Evolutionary conservation across 805 yeast species (phyloP), one percentile per base, ranked within the genome.

Genomic region (Myxozyma melibiosi): DNA sequence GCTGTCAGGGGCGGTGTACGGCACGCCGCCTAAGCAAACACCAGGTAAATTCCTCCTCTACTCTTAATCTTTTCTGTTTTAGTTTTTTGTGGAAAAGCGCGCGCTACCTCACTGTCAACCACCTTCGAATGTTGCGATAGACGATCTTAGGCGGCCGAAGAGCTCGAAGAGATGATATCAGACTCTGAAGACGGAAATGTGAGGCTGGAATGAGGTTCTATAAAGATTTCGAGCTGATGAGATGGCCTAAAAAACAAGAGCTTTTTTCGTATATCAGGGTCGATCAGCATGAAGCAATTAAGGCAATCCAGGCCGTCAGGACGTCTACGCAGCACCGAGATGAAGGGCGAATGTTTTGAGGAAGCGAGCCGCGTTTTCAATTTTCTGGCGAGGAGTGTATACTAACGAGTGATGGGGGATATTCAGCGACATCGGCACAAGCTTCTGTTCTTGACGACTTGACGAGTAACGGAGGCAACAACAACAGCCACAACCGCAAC

Each of bases 21-120:
- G 47, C n/a, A 53, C 66, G 13, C 57, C 62, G 16, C 41, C 64
- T 20, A 56, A 50, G 18, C 60, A 50, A 28, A 57, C 65, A 18
- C 35, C 61, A 40, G 56, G 62, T 56, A 56, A 51, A 33, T 27
- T 40, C 34, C 25, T 13, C 31, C 9, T 37, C 24, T 20, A 31
- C 13, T 38, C 25, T 30, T 18, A 42, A 37, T 6, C 40, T n/a
- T 37, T 31, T 28, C 43, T 20, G 4, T 34, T 34, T 34, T 25
- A 6, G 25, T 16, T 5, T 24, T 14, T 35, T 46, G n/a, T 25
- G 33, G 13, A 14, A 14, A 7, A 22, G n/a, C 51, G 22, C 39
- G 33, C 35, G 50, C 45, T 27, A 37, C 53, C 38, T 54, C 48
- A 9, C 31, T 43, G 28, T 41, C 38, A 43, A n/a, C 55, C 40